These are phyloP conservation scores for Chrysoporthe puriensis DNA, from an alignment of 2,329 filamentous ascomycete genomes.

Conservation along the genomic window DNA sequence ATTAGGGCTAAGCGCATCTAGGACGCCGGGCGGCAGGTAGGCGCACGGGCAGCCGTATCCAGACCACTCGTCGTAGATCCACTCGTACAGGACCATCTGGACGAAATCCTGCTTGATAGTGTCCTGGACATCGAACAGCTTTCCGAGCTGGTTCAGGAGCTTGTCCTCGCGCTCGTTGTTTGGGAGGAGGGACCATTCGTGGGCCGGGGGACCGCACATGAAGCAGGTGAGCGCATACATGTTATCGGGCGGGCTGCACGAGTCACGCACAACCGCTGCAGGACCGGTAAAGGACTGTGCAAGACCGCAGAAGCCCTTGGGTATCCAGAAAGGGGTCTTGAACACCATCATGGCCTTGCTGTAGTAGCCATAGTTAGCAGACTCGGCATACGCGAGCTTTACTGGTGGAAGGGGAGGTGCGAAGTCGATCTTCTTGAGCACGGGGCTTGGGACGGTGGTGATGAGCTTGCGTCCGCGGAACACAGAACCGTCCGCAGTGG, in stretches of 20 bases:
- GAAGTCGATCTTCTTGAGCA: constrained; percentile 51
- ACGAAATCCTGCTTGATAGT: too few relatives aligned
- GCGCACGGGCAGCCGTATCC: constrained; percentile 46
- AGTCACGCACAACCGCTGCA: constrained; percentile 50
- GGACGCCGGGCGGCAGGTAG: constrained; percentile 42
- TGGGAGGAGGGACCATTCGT: constrained; percentile 37
- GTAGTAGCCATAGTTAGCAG: too few relatives aligned
- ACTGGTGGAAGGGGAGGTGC: constrained; percentile 46
- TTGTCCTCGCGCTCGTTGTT: constrained; percentile 30
- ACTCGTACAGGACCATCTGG: too few relatives aligned
- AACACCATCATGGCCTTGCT: too few relatives aligned
- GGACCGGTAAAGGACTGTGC: constrained; percentile 51
- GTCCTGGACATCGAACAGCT: too few relatives aligned
- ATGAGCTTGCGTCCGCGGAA: constrained; percentile 50
- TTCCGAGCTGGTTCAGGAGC: constrained; percentile 22
- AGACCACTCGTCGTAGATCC: too few relatives aligned
- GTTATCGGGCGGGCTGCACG: constrained; percentile 35
- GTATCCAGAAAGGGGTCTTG: too few relatives aligned
- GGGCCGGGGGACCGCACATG: constrained; percentile 42
- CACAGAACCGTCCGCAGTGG: constrained; percentile 32
- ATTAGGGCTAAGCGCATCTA: constrained; percentile 38
- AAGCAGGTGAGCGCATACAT: constrained; percentile 46
- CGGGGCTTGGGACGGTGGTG: constrained; percentile 50
- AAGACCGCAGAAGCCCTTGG: constrained; percentile 48
- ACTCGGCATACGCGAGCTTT: constrained; percentile 35